Evolutionary conservation across 2,329 filamentous ascomycete genomes (phyloP).

Genomic region (Aspergillus amoenus): DNA sequence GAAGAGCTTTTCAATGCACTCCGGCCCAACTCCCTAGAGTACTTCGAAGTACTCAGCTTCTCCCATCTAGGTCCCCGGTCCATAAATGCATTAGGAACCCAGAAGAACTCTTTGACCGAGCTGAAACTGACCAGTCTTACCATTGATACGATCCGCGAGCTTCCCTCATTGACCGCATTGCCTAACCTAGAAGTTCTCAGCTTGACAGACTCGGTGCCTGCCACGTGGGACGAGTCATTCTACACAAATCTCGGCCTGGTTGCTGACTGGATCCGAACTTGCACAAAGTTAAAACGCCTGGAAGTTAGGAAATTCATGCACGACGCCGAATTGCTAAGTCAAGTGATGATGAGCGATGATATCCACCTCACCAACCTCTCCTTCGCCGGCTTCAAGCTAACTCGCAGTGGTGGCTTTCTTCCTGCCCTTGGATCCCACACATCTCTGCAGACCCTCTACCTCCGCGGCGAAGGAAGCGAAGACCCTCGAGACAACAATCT

Average conservation of each 20-base stretch:
- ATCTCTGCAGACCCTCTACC: constrained; percentile 27
- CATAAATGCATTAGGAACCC: constrained; percentile 54
- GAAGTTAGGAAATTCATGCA: constrained; percentile 53
- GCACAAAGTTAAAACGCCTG: constrained; percentile 52
- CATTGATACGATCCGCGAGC: constrained; percentile 46
- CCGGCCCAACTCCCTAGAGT: constrained; percentile 56
- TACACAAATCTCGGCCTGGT: constrained; percentile 54
- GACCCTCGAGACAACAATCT: constrained; percentile 25
- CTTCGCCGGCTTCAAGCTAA: constrained; percentile 29
- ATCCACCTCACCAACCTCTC: constrained; percentile 30
- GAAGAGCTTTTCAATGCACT: constrained; percentile 60
- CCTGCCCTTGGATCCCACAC: constrained; percentile 27
- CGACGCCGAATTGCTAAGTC: constrained; percentile 42
- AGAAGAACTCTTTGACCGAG: constrained; percentile 55
- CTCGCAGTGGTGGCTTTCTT: constrained; percentile 26
- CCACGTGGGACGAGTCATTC: constrained; percentile 49
- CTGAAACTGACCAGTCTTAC: constrained; percentile 52
- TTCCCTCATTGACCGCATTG: constrained; percentile 20
- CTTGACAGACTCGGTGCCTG: constrained; percentile 47
- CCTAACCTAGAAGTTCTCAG: constrained; percentile 49
- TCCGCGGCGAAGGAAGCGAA: constrained; percentile 31
- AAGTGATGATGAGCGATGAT: constrained; percentile 25
- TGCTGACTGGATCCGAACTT: constrained; percentile 56
- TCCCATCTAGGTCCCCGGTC: constrained; percentile 56
- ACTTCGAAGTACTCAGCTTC: constrained; percentile 59